Evolutionary conservation across 768 basidiomycete genomes (phyloP), one percentile per base, ranked within the genome.

Genomic region (Xerocomellus intermedius): DNA sequence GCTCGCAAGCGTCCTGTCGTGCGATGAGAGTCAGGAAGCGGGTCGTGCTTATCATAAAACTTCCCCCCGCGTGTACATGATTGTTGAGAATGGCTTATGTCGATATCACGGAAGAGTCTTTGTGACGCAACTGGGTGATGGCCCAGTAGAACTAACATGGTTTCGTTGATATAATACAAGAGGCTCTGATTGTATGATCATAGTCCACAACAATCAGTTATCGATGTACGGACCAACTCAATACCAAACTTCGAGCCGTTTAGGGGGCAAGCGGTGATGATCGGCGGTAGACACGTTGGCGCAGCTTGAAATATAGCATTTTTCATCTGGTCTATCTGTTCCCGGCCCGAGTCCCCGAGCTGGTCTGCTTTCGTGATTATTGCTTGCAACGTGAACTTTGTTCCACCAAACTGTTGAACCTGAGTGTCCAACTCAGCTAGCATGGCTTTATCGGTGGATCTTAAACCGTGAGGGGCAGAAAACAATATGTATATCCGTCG

Each of bases 291-390:
- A 64, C 87, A 90, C 4, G 83, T 76, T 7, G 88, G 85, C 8
- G 77, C 74, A 1, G 66, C 63, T 28, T 79, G 73, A 63, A 79
- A 81, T 59, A 91, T 83, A 24, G 79, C 75, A 49, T 74, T 66
- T 52, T 72, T 75, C 50, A 87, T 77, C 41, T 68, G 67, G 26
- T 71, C 61, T 30, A 87, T 66, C 1, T 68, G 69, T 13, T 64
- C 54, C 9, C 69, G 55, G 3, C 79, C 68, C 24, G 74, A 62
- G 8, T 69, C 62, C 13, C 58, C 16, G 5, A 87, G 73, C 5
- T 70, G 70, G 67, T 91, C 89, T 2, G 77, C 78, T 69, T 89
- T 90, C 41, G 89, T 90, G 60, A 91, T 80, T 54, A 91, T 73
- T 2, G 87, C 77, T 62, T 91, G 89, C 2, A 91, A 53, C 0